Percentiles rank a stretch among this genome's conserved stretches.
Conservation (phyloP, 108 stramenopile species). For the Pseudonitzschia multistriata region DNA sequence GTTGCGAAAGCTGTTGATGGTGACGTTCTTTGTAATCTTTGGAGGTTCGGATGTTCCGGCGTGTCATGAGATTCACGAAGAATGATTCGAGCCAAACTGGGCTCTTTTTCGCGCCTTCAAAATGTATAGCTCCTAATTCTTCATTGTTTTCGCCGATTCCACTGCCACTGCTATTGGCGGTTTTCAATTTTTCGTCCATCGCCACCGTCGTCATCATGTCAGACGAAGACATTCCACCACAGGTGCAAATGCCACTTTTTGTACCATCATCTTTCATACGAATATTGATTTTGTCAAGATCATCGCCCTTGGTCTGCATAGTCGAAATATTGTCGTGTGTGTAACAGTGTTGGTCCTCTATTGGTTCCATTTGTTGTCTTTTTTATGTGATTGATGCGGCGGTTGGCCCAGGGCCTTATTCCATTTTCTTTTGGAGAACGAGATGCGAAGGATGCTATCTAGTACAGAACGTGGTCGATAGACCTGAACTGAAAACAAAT, state of each 20-base stretch:
- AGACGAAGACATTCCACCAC: not conserved
- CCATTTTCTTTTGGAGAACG: no score
- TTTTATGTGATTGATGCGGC: not conserved
- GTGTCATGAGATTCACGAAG: conserved; percentile 41
- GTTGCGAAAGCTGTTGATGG: not conserved
- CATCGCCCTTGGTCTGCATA: no score
- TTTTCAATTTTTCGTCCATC: not conserved
- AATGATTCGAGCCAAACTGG: conserved; percentile 37
- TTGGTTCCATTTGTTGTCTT: not conserved
- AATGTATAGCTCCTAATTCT: not conserved
- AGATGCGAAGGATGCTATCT: no score
- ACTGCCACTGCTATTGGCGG: not conserved
- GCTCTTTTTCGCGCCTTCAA: not conserved
- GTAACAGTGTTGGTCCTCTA: not conserved
- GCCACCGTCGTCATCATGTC: not conserved
- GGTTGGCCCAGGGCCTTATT: not conserved
- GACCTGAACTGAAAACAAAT: not conserved
- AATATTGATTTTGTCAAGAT: not conserved
- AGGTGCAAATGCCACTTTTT: not conserved
- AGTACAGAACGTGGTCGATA: not conserved
- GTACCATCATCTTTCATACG: no score
- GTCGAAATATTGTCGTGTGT: not conserved
- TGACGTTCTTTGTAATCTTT: not conserved
- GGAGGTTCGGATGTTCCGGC: conserved; percentile 3
- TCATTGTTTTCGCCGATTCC: not conserved